A percentile compares a stretch with the other conserved stretches of the same genome.
Conservation (phyloP, 192 early-diverging fungal species). For the Thamnidium elegans region DNA sequence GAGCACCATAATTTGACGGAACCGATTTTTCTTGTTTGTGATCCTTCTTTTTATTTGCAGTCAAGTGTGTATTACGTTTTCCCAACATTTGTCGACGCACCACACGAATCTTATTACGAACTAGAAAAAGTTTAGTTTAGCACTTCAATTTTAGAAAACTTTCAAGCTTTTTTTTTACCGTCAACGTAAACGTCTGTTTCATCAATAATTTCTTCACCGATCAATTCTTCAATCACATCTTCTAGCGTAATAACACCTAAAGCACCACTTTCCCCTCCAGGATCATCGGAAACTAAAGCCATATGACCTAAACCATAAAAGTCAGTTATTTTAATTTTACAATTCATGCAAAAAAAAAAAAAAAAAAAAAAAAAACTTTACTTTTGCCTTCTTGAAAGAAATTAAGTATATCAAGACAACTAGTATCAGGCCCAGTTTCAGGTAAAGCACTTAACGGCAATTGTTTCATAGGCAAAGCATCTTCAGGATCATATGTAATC, state of each 20-base stretch:
- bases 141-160: no score
- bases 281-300: constrained; percentile 57
- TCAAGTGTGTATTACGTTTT: constrained; percentile 20
- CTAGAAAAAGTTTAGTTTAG: constrained; percentile 19
- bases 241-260: constrained; percentile 76
- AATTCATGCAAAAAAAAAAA: no score
- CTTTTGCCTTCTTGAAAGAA: constrained; percentile 79
- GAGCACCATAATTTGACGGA: no score
- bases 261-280: constrained; percentile 47
- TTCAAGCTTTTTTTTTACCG: no score
- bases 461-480: constrained; percentile 56
- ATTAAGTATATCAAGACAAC: constrained; percentile 71
- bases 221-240: constrained; percentile 79
- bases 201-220: constrained; percentile 77
- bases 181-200: constrained; percentile 66
- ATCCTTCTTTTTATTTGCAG: background rate
- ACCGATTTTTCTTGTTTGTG: no score
- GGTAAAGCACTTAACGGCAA: constrained; percentile 48
- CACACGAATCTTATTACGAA: constrained; percentile 58
- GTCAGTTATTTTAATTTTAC: background rate
- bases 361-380: constrained; percentile 19
- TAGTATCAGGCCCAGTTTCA: constrained; percentile 49
- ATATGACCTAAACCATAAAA: constrained; percentile 50
- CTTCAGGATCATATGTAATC: constrained; percentile 68
- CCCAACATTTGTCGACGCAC: constrained; percentile 40